Base-by-base conservation (phyloP, 2,329 filamentous ascomycete genomes). In the Cryphonectria carpinicola region DNA sequence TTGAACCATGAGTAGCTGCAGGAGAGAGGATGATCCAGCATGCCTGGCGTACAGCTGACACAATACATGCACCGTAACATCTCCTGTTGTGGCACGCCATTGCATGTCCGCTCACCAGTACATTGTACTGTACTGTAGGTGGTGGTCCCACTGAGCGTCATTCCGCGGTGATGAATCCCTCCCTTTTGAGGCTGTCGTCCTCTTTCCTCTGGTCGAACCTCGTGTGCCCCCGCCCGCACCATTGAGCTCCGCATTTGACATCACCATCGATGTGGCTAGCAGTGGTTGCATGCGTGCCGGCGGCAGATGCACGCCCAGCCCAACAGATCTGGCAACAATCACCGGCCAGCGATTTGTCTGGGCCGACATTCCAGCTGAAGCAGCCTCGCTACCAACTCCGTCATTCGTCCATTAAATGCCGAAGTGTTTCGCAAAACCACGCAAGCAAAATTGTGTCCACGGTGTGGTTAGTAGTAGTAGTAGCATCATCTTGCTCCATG, bases 1-100 rank as follows among this genome's bases (percentile, higher is more conserved):
- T 49, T 13, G 69, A 65, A 35, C 43, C 43, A n/a, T 32, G 6
- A 22, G 17, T 49, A 61, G 67, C 19, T 65, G 39, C 43, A 52
- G 69, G 49, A 60, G 49, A 60, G 37, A n/a, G 60, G 56, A 61
- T 60, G 49, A 62, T 58, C 35, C 60, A 61, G 58, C 32, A 61
- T 37, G 58, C 58, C 32, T 39, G 58, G 35, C 35, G 58, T 39
- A 35, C 58, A 13, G 58, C 35, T 61, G 58, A 61, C 28, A 61
- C 58, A 39, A 39, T 13, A 3, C 58, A 37, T 61, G 19, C 32
- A 32, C 35, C 19, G 58, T 61, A 39, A 39, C 58, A 37, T 61
- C 58, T 35, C 32, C 58, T 61, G 58, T 17, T 39, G 58, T 39
- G 58, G 19, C 58, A 61, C 58, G 46, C 46, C 22, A 52, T 22